Evolutionary conservation across 345 rosid genomes (phyloP), one percentile per base, ranked within the genome.

Genomic region (Dimocarpus longan): DNA sequence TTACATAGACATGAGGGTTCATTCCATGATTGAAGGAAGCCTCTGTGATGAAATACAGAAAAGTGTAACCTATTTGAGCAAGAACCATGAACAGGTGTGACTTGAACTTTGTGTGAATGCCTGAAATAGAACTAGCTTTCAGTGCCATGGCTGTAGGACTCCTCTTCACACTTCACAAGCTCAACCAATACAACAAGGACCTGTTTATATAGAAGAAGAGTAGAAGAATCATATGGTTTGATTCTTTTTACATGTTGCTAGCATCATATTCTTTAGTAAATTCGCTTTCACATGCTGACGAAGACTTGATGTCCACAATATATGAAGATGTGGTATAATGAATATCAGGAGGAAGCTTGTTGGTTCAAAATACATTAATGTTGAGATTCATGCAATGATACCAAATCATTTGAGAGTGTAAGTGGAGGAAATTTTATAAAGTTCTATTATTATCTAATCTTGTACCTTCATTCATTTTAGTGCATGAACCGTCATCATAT

Each of bases 11-110:
- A 73, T 92, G 89, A 72, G 93, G 93, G 78, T 92, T 89, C 92
- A 92, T 82, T 18, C 94, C 94, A 73, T 87, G 93, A 28, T 88
- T 83, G 86, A 92, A 90, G 62, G 94, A 89, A 42, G 91, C 94
- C 77, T 92, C 91, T 0, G 94, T 86, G 72, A 89, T 85, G 63
- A 89, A 80, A 70, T 92, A 92, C 16, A 88, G 87, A 70, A 89
- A 82, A 59, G 91, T 84, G 77, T 86, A 90, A 39, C 88, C 89
- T 18, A 86, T 9, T 75, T 90, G 93, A 68, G 82, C 19, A 48
- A 88, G 75, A 64, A 81, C 56, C 93, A 92, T 90, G 19, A 92
- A 77, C 65, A 92, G 62, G 73, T 88, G 92, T 50, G 93, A 91
- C 85, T 81, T 88, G 81, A 84, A 92, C 82, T 68, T 83, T 16